Evolutionary conservation across 176 grass and related monocot genomes (phyloP), one percentile per base, ranked within the genome.

Genomic region (Otatea glauca): DNA sequence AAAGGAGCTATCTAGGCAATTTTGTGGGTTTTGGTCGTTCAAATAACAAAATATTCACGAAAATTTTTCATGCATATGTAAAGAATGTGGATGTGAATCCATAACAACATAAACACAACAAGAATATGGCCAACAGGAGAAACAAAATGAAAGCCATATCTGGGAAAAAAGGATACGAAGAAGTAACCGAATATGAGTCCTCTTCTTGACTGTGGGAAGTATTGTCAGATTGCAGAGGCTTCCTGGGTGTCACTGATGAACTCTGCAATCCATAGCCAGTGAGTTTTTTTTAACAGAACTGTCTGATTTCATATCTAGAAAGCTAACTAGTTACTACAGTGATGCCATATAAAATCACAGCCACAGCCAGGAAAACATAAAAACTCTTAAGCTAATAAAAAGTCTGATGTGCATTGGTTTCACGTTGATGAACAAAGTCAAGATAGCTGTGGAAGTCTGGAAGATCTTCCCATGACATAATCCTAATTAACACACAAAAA

Each of bases 161-260:
- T 70, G 24, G 38, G 45, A 10, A 74, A 59, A 87, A 89, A 90
- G 92, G 87, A 94, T 94, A 94, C 92, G 89, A 94, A 75, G 92
- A 93, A 92, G 90, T 84, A 55, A 88, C 69, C 11, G 92, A 94
- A 70, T 75, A 85, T 25, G 90, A 88, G 65, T 94, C 92, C 3
- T 92, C 92, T 49, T 92, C 92, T 25, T 88, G 87, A 72, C 81
- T 86, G 75, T 94, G 90, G 65, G 84, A 83, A 54, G 67, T 88
- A 68, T 85, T 92, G 68, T 94, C 90, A 56, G 92, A 64, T 86
- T 92, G 88, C 37, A 86, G 43, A 23, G 87, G 90, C 70, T 88
- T 94, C 77, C 78, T 83, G 72, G 88, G 86, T 63, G 82, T 89
- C 53, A 83, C 50, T 41, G 73, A 78, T 75, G 73, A 86, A 85